Evolutionary conservation across 371 early-diverging fungal genomes (phyloP).

Genomic region (Cokeromyces recurvatus): DNA sequence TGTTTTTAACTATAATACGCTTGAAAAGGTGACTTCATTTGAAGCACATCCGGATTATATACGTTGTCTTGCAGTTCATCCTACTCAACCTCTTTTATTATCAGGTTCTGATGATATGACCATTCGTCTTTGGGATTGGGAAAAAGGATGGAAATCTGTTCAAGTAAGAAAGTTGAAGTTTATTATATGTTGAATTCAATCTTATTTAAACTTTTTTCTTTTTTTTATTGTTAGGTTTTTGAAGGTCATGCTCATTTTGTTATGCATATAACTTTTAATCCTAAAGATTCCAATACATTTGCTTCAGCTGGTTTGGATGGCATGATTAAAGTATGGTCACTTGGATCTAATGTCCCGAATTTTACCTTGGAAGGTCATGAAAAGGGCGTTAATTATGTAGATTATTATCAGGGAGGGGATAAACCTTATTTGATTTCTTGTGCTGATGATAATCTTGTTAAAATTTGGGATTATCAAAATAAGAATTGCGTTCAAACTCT

Average conservation of each 20-base stretch:
- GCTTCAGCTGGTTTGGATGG: constrained; percentile 92
- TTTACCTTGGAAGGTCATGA: constrained; percentile 93
- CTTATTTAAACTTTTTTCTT: too few relatives aligned
- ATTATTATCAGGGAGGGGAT: constrained; percentile 93
- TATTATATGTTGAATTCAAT: background rate
- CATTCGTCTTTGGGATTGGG: constrained; percentile 99
- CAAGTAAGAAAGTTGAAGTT: too few relatives aligned
- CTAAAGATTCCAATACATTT: constrained; percentile 96
- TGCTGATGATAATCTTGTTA: constrained; percentile 88
- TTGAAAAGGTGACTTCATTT: constrained; percentile 92
- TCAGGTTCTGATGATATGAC: constrained; percentile 98
- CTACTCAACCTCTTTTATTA: constrained; percentile 89
- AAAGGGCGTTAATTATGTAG: constrained; percentile 93
- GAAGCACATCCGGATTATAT: constrained; percentile 99
- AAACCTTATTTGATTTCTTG: constrained; percentile 93
- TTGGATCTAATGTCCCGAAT: constrained; percentile 81
- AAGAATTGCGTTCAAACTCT: constrained; percentile 96
- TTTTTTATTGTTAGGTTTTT: constrained; percentile 49
- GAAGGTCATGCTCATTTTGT: constrained; percentile 99
- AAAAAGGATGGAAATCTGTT: constrained; percentile 95
- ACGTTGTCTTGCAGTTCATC: constrained; percentile 94
- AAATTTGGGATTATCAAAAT: constrained; percentile 99
- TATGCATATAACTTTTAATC: constrained; percentile 96
- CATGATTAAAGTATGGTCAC: constrained; percentile 90
- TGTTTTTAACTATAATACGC: constrained; percentile 99